Evolutionary conservation across 1,284 basidiomycete genomes (phyloP), one percentile per base, ranked within the genome.

Genomic region (Exobasidium cylindrosporum): DNA sequence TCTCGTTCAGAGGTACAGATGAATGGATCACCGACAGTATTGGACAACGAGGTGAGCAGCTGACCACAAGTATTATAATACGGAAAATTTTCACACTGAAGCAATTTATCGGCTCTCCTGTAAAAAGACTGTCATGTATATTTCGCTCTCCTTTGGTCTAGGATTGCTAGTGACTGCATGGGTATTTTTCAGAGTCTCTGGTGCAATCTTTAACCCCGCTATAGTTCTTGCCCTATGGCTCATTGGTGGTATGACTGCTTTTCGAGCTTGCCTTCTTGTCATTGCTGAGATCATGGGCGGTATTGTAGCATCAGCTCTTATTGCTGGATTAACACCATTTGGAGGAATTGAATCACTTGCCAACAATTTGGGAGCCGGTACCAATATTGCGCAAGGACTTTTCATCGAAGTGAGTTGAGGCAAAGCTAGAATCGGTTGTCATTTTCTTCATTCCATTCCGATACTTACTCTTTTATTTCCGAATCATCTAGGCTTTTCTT

Each of bases 111-210:
- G 7, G 35, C 17, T 40, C 17, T 40, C 35, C 17, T 40, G 35
- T n/a, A 61, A 40, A 13, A n/a, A 59, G 61, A 69, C 69, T 3
- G 67, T 73, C 55, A 66, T 73, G 61, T 67, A 69, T 49, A 72
- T 72, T 50, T 67, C 72, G 0, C 29, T 60, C 6, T 70, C 68
- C 31, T 73, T 73, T 49, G 72, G 72, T 5, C 60, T 73, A 21
- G 65, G 65, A 11, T 63, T 73, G 26, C 45, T 69, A 17, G 67
- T 71, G 13, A 59, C 59, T 6, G 69, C 69, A 6, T 89, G 88
- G 86, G 79, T 89, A 32, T 90, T 90, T 80, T 90, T 86, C 78
- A 83, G 89, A 31, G 84, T 87, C 50, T 88, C 87, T 0, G 88
- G 87, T 4, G 86, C 85, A 6, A 62, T 73, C 17, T 75, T 78